Base-by-base conservation (phyloP, 768 basidiomycete species). In the Phaeotremella fagi region DNA sequence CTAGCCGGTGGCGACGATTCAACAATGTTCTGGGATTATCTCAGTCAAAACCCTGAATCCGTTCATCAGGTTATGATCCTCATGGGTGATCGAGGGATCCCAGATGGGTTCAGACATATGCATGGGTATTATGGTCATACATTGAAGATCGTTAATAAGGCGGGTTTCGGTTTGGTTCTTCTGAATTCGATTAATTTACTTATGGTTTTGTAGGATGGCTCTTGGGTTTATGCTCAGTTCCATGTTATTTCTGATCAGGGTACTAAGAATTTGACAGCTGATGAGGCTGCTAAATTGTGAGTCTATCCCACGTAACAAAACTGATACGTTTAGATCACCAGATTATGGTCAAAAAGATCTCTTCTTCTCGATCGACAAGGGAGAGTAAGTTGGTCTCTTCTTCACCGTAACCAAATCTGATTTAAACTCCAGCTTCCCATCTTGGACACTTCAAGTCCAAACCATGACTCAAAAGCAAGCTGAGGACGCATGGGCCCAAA, bases 381-480 rank as follows among this genome's bases (percentile, higher is more conserved):
- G 74, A 24, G 75, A 78, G 28, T 72, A 22, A 52, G 50, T 37
- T 12, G n/a, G 38, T 55, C 71, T 75, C 76, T 7, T 57, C 57
- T 15, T n/a, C n/a, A n/a, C n/a, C n/a, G n/a, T n/a, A n/a, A n/a
- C n/a, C n/a, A n/a, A n/a, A n/a, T n/a, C n/a, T n/a, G n/a, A n/a
- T n/a, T n/a, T n/a, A n/a, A 43, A 15, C 27, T n/a, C 31, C 26
- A 48, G 45, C 22, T 48, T 55, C 59, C 57, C 54, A 23, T 50
- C 48, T 11, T 57, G 48, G 37, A 63, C 52, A 20, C 54, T 51
- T 64, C 86, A 66, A 47, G 61, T 71, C 23, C 92, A 97, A 86
- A 89, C 85, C 15, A 94, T 95, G 90, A 90, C 90, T 0, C 79
- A 85, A 1, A 81, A 87, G 70, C 86, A 98, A 78, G 92, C 91